Percentiles rank a stretch among this genome's conserved stretches.
Conservation (phyloP, 192 early-diverging fungal genomes). For the Gamsiella multidivaricata region DNA sequence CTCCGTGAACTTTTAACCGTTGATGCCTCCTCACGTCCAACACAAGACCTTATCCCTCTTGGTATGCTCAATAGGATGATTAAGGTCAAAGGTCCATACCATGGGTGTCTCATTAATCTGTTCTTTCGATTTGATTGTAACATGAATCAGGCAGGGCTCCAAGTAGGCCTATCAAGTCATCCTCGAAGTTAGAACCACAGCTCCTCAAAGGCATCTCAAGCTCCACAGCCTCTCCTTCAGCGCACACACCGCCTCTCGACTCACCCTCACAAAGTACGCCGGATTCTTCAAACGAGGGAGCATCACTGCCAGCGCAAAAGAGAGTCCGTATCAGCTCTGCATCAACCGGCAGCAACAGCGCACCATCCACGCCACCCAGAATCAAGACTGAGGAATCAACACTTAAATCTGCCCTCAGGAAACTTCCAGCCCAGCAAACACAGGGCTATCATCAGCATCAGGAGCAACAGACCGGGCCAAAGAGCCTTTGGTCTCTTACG, state of each 20-base stretch:
- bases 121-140: no score
- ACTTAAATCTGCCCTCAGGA: conserved; percentile 27
- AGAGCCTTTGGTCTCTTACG: conserved; percentile 26
- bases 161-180: conserved; percentile 32
- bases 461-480: background rate
- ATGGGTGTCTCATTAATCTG: background rate
- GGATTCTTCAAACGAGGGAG: conserved; percentile 14
- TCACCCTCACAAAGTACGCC: conserved; percentile 16
- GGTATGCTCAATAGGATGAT: conserved; percentile 13
- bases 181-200: conserved; percentile 28
- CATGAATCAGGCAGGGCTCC: conserved; percentile 20
- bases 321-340: conserved; percentile 26
- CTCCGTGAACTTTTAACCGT: no score
- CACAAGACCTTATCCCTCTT: conserved; percentile 37
- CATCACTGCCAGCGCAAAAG: conserved; percentile 18
- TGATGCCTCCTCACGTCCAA: no score
- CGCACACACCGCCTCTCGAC: conserved; percentile 11
- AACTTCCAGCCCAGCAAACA: conserved; percentile 26
- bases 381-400: conserved; percentile 37
- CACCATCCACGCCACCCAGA: conserved; percentile 41
- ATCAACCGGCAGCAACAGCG: conserved; percentile 23
- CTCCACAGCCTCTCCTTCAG: conserved; percentile 1
- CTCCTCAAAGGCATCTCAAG: conserved; percentile 9
- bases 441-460: conserved; percentile 10
- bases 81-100: background rate